Percentiles rank a stretch among this genome's conserved stretches.
Evolutionary conservation across 2,329 filamentous ascomycete genomes (phyloP).

Genomic region (Plenodomus tracheiphilus): DNA sequence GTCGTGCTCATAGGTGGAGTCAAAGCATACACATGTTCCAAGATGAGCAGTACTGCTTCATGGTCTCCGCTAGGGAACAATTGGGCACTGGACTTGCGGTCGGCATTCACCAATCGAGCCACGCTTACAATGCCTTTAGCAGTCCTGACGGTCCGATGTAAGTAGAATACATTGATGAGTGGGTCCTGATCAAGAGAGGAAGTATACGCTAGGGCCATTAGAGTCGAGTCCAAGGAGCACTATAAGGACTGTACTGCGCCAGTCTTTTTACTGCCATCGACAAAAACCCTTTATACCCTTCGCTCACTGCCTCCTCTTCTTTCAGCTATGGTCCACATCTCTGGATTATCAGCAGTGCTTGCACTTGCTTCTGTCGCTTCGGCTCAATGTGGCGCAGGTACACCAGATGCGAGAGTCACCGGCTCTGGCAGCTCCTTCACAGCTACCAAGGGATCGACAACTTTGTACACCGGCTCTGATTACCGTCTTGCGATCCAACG

Average conservation of each 20-base stretch:
- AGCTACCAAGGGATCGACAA: conserved; percentile 49
- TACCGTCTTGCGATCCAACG: conserved; percentile 60
- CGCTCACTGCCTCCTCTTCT: background rate
- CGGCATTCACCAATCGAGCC: background rate
- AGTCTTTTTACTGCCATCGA: background rate
- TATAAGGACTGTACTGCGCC: background rate
- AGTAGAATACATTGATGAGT: background rate
- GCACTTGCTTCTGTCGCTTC: conserved; percentile 45
- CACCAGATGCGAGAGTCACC: conserved; percentile 53
- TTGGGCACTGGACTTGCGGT: background rate
- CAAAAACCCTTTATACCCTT: background rate
- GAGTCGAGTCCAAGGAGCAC: background rate
- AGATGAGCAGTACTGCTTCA: background rate
- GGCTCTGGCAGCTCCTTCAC: conserved; percentile 53
- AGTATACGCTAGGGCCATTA: too few species aligned
- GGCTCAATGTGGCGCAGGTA: conserved; percentile 55
- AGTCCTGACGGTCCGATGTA: background rate
- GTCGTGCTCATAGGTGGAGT: background rate
- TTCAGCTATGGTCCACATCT: conserved; percentile 42
- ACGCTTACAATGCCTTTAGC: background rate
- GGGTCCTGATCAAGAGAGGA: background rate
- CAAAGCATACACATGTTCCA: background rate
- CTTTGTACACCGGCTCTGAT: conserved; percentile 57
- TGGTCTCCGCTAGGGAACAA: background rate
- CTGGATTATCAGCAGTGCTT: conserved; percentile 47